These are phyloP conservation scores for Microsporum canis DNA, from an alignment of 2,329 filamentous ascomycete genomes.

Conservation along the genomic window DNA sequence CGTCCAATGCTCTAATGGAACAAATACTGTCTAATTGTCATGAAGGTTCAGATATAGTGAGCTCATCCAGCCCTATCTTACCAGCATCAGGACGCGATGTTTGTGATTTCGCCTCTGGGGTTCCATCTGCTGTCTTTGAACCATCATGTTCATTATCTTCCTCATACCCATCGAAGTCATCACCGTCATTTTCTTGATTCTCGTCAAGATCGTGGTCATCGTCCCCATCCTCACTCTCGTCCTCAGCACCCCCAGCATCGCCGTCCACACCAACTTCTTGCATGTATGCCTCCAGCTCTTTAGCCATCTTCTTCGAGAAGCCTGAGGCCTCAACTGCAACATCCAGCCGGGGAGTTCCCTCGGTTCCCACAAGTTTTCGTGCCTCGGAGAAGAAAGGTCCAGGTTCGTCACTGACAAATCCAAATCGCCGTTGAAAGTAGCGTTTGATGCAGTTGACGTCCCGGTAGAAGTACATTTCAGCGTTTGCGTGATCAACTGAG, in stretches of 20 bases:
- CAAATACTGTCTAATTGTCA: background rate
- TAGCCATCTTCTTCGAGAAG: slow-evolving; percentile 93
- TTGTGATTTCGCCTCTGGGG: background rate
- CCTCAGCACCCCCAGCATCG: slow-evolving; percentile 32
- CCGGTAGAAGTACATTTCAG: slow-evolving; percentile 93
- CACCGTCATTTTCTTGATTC: slow-evolving; percentile 9
- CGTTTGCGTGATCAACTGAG: slow-evolving; percentile 85
- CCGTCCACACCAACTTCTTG: slow-evolving; percentile 54
- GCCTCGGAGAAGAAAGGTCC: slow-evolving; percentile 82
- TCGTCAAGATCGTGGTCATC: slow-evolving; percentile 25
- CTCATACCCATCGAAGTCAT: background rate
- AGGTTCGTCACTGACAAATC: slow-evolving; percentile 68
- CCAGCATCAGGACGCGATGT: background rate
- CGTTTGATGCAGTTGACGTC: slow-evolving; percentile 92
- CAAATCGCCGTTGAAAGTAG: slow-evolving; percentile 82
- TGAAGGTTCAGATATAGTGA: slow-evolving; percentile 2
- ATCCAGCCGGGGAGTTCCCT: slow-evolving; percentile 61
- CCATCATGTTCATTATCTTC: background rate
- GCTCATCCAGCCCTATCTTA: slow-evolving; percentile 3
- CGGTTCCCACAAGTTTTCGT: slow-evolving; percentile 55
- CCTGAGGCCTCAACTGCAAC: slow-evolving; percentile 83
- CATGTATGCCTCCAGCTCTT: slow-evolving; percentile 85
- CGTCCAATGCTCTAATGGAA: background rate
- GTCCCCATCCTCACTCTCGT: slow-evolving; percentile 28
- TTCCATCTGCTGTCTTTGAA: background rate